Percentiles rank a stretch among this genome's conserved stretches.
Conservation (phyloP, 1,284 basidiomycete species). For the Pseudozyma pruni region DNA sequence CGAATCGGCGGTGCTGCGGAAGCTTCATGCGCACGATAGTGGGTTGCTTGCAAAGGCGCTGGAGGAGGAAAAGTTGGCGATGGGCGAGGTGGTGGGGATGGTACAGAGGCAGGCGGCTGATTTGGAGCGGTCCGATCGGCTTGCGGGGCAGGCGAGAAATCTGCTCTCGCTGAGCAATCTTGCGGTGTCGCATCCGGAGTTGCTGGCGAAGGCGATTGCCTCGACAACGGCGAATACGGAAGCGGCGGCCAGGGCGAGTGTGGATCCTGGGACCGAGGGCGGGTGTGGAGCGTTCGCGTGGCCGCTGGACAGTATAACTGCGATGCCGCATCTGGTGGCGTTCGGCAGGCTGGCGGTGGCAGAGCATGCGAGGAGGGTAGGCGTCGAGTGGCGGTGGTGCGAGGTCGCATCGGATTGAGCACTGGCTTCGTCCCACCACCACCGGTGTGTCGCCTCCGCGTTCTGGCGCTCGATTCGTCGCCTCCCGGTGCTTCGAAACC, state of each 20-base stretch:
- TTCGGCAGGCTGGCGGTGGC: slow-evolving; percentile 30
- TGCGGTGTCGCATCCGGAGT: slow-evolving; percentile 1
- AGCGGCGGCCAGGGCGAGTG: background rate
- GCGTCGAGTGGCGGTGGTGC: background rate
- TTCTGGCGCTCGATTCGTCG: too few relatives aligned
- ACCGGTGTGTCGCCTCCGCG: too few relatives aligned
- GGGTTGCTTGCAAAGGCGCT: background rate
- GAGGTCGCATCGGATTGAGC: background rate
- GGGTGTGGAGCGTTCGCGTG: slow-evolving; percentile 8
- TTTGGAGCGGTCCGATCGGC: slow-evolving; percentile 19
- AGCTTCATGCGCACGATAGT: slow-evolving; percentile 42
- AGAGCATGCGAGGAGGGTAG: slow-evolving; percentile 7
- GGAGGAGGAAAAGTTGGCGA: background rate
- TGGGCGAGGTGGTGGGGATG: slow-evolving; percentile 1
- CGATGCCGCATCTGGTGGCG: slow-evolving; percentile 33
- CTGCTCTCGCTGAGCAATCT: slow-evolving; percentile 12
- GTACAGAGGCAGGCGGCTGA: slow-evolving; percentile 6
- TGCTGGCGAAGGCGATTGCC: background rate
- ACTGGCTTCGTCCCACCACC: too few relatives aligned
- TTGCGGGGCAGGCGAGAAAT: slow-evolving; percentile 5
- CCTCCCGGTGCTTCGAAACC: too few relatives aligned
- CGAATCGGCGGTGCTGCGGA: slow-evolving; percentile 45
- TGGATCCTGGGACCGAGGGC: slow-evolving; percentile 5
- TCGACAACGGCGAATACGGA: background rate
- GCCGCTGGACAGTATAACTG: slow-evolving; percentile 20